phyloP scores from a whole-genome alignment of 805 yeast genomes.

The Zygoascus ofunaensis region DNA sequence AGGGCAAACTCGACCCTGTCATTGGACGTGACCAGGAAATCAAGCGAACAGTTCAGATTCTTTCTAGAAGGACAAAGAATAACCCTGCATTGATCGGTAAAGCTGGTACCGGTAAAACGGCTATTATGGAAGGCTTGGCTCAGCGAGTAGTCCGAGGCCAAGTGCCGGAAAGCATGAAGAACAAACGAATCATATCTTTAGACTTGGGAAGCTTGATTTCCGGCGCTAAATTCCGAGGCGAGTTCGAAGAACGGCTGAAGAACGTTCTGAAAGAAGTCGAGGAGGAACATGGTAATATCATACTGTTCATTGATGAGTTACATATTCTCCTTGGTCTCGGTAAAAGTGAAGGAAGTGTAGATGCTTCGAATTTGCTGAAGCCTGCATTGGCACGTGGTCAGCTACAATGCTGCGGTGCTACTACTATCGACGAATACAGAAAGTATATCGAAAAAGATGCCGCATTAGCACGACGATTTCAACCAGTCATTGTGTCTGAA shows the following conservation, averaged over 20 bases:
- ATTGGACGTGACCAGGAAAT: constrained; percentile 96
- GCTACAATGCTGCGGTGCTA: constrained; percentile 91
- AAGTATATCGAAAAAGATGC: constrained; percentile 95
- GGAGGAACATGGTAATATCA: constrained; percentile 62
- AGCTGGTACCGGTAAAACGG: constrained; percentile 98
- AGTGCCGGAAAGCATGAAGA: constrained; percentile 90
- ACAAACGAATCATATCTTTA: constrained; percentile 70
- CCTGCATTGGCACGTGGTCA: constrained; percentile 92
- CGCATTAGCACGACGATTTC: constrained; percentile 89
- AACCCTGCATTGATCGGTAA: constrained; percentile 92
- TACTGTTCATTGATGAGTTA: constrained; percentile 83
- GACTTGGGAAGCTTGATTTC: constrained; percentile 86
- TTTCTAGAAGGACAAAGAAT: constrained; percentile 87
- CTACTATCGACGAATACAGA: constrained; percentile 86
- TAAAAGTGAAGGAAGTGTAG: constrained; percentile 89
- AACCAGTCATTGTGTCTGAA: constrained; percentile 76
- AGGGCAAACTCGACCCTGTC: constrained; percentile 91
- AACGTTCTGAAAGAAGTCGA: constrained; percentile 75
- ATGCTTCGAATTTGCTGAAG: constrained; percentile 85
- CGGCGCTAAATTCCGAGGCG: constrained; percentile 95
- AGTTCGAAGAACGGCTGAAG: constrained; percentile 85
- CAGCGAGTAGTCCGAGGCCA: constrained; percentile 86
- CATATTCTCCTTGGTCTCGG: constrained; percentile 87
- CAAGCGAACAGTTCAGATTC: constrained; percentile 81
- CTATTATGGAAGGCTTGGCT: constrained; percentile 93